Evolutionary conservation across 495 filamentous ascomycete genomes (phyloP).

Genomic region (Neurospora sp.): DNA sequence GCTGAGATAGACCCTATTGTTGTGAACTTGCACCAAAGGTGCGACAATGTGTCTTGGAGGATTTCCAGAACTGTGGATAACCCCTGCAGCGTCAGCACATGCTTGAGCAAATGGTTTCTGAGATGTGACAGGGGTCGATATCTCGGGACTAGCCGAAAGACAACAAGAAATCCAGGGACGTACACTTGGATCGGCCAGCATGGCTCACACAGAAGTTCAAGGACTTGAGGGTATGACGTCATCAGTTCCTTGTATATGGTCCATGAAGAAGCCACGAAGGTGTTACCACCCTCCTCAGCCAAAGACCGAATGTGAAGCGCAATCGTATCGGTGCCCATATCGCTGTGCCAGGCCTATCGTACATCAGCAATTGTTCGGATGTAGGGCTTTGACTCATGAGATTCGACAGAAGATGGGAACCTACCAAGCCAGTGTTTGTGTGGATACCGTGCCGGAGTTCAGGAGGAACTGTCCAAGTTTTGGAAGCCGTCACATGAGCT

Average conservation of each 20-base stretch:
- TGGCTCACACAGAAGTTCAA: conserved; percentile 21
- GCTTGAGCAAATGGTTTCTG: neutral
- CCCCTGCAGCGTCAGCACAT: neutral
- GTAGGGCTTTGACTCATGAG: neutral
- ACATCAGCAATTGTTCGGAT: neutral
- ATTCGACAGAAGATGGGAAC: neutral
- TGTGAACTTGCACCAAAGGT: conserved; percentile 28
- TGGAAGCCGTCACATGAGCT: conserved; percentile 39
- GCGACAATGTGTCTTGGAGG: conserved; percentile 23
- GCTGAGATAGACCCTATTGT: conserved; percentile 25
- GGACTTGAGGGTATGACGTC: conserved; percentile 17
- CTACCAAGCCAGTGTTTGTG: conserved; percentile 27
- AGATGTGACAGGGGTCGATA: neutral
- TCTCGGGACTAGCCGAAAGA: neutral
- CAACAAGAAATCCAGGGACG: conserved; percentile 7
- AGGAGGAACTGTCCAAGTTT: conserved; percentile 28
- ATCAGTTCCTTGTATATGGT: conserved; percentile 31
- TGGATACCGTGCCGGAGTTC: conserved; percentile 38
- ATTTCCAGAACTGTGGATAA: conserved; percentile 24
- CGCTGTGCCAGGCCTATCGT: conserved; percentile 32
- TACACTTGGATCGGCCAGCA: conserved; percentile 37
- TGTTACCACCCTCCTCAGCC: conserved; percentile 28
- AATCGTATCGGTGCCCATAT: conserved; percentile 34
- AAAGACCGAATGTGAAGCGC: conserved; percentile 32
- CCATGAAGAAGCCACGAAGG: conserved; percentile 31